Percentiles rank a stretch among this genome's conserved stretches.
phyloP scores from a whole-genome alignment of 441 rosid species.

The Breynia disticha region DNA sequence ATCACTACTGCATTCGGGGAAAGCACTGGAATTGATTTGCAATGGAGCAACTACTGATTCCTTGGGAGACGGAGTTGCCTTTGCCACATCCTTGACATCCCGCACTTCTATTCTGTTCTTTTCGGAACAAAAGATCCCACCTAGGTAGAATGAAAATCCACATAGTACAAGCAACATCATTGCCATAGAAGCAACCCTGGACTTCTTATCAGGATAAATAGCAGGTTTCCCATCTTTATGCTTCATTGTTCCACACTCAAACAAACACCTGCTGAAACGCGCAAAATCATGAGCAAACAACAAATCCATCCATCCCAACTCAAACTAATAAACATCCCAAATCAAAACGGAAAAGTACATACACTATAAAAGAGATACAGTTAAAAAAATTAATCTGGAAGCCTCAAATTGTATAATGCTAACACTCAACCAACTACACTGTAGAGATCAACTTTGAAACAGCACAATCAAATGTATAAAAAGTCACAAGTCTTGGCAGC shows the following conservation, averaged over 20 bases:
- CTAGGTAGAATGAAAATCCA: conserved; percentile 80
- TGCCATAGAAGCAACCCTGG: conserved; percentile 43
- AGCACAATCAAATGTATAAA: conserved; percentile 8
- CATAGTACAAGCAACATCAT: conserved; percentile 46
- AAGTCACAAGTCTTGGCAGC: too few relatives aligned
- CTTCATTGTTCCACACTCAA: conserved; percentile 36
- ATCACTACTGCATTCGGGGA: conserved; percentile 70
- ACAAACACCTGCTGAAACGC: background rate
- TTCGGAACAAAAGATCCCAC: conserved; percentile 75
- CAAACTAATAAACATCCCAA: background rate
- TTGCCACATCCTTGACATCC: conserved; percentile 31
- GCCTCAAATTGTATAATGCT: background rate
- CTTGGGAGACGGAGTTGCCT: conserved; percentile 42
- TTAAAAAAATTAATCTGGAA: background rate
- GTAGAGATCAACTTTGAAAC: conserved; percentile 5
- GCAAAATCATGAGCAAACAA: background rate
- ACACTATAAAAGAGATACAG: background rate
- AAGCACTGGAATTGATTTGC: conserved; percentile 46
- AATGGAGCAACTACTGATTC: conserved; percentile 36
- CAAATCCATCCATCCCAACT: background rate
- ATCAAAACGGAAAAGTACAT: background rate
- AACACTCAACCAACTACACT: background rate
- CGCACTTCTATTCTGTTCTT: conserved; percentile 24
- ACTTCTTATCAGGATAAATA: conserved; percentile 36
- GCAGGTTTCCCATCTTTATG: conserved; percentile 67